phyloP scores from a whole-genome alignment of 768 basidiomycete species.

The Lactifluus echinatus region DNA sequence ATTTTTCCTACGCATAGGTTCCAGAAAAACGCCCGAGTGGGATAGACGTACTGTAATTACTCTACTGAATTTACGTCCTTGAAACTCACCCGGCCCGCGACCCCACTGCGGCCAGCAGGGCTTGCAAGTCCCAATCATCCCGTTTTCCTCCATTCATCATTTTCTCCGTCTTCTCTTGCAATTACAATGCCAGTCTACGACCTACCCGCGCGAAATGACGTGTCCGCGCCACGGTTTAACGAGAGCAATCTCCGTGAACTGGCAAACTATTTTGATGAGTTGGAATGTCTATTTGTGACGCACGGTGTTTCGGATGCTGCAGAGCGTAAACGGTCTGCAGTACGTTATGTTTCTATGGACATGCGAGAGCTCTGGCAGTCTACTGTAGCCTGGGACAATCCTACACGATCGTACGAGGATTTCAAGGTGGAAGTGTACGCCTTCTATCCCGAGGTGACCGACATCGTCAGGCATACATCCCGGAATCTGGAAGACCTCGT shows the following conservation, averaged over 20 bases:
- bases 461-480: background rate
- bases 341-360: background rate
- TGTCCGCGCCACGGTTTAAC: constrained; percentile 30
- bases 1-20: too few relatives aligned
- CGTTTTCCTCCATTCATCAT: background rate
- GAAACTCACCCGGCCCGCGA: too few relatives aligned
- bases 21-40: too few relatives aligned
- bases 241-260: background rate
- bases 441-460: background rate
- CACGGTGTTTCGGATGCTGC: background rate
- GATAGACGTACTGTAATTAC: too few relatives aligned
- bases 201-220: background rate
- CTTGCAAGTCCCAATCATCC: too few relatives aligned
- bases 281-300: background rate
- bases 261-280: background rate
- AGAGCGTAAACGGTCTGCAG: background rate
- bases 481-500: background rate
- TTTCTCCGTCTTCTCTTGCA: background rate
- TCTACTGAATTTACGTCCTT: too few relatives aligned
- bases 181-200: background rate
- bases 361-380: background rate
- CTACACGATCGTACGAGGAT: background rate
- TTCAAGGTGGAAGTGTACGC: background rate
- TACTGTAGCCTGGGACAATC: background rate
- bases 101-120: too few relatives aligned